Base-by-base conservation (phyloP, 2,329 filamentous ascomycete species). In the Beauveria brongniartii region DNA sequence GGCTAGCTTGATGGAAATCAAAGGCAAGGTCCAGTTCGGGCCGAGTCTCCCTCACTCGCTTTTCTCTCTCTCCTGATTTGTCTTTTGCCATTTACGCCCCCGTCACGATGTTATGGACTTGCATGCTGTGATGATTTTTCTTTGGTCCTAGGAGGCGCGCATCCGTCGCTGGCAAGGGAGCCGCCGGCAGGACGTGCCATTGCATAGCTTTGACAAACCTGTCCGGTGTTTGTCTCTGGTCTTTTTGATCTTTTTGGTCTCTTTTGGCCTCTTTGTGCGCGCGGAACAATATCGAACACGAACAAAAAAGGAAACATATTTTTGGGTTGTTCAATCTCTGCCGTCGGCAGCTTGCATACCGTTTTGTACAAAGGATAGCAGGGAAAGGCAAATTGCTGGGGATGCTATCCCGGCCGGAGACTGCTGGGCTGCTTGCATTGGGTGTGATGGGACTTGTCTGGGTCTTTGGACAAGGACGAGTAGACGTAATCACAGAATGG, bases 21-120 rank as follows among this genome's bases (percentile, higher is more conserved):
- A 14, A 48, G 22, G 26, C 46, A 46, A 50, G 53, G 53, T 46
- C 34, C 34, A 22, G 50, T 12, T 40, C 24, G 22, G 48, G 41
- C 24, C 57, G 57, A 54, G 57, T 30, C 41, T 61, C 37, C 20
- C 26, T 51, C 53, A 30, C 22, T 26, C 26, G 37, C 40, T 44
- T 30, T 34, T 51, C 34, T 41, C 30, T 51, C 7, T 52, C 22
- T 50, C 9, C 46, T 59, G 61, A 63, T 65, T 56, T 66, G 64
- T 66, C 54, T 57, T 57, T 54, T 64, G 62, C 64, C 63, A 60
- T 65, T 66, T 67, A 59, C 62, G 54, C 61, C 65, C 59, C 54
- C 59, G 52, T 65, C 64, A 66, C 61, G 65, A 66, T 63, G 61
- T 66, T 63, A 66, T 63, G 64, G 64, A 65, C 61, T 62, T 65